Conservation (phyloP, 108 stramenopile species). For the Epithemia pelagica region DNA sequence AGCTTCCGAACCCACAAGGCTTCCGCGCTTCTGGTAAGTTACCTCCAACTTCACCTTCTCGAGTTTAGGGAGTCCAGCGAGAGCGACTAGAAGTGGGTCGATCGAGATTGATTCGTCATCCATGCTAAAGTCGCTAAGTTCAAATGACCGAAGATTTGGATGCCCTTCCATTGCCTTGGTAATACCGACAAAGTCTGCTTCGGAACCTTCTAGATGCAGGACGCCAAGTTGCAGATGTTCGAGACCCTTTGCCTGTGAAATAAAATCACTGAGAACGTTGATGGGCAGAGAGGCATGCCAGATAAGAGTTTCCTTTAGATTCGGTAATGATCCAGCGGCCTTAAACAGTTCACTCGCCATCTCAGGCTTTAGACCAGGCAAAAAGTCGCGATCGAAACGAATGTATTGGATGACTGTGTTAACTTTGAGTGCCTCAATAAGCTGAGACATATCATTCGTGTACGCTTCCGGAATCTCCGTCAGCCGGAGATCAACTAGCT, state of each 20-base stretch:
- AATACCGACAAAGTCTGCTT: constrained; percentile 7
- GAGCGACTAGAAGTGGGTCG: neutral
- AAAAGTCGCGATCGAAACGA: constrained; percentile 12
- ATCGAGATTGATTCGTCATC: constrained; percentile 7
- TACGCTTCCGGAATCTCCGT: constrained; percentile 9
- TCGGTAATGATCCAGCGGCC: neutral
- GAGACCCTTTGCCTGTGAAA: neutral
- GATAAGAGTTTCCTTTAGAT: constrained; percentile 3
- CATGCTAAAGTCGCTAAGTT: constrained; percentile 5
- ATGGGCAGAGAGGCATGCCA: constrained; percentile 8
- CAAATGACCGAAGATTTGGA: neutral
- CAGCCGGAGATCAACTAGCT: constrained; percentile 7
- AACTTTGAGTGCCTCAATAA: neutral
- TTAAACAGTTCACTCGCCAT: neutral
- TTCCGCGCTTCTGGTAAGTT: neutral
- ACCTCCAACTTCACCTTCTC: constrained; percentile 13
- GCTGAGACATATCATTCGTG: neutral
- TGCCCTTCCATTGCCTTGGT: constrained; percentile 6
- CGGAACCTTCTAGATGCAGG: constrained; percentile 4
- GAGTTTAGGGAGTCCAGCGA: constrained; percentile 6
- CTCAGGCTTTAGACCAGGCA: constrained; percentile 4
- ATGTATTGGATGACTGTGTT: constrained; percentile 8
- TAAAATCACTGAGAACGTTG: constrained; percentile 2
- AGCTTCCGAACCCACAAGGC: neutral
- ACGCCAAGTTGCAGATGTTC: constrained; percentile 5